Base-by-base conservation (phyloP, 1,284 basidiomycete genomes). In the Ganoderma lingzhi region DNA sequence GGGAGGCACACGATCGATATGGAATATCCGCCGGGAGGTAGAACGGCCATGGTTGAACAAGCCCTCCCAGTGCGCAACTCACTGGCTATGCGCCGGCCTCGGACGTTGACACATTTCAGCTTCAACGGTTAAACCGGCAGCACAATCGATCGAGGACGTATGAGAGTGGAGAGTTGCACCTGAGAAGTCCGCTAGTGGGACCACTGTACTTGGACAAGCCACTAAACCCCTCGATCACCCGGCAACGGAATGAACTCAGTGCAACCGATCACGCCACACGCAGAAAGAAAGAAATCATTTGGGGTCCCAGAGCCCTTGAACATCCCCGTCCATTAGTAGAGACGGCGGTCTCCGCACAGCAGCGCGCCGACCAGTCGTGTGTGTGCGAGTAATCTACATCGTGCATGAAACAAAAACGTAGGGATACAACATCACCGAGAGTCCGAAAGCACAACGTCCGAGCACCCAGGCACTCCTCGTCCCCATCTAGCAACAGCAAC, bases 291-390 rank as follows among this genome's bases (percentile, higher is more conserved):
- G 19, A 39, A n/a, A 32, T 58, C 32, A 17, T 58, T 58, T 56
- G 64, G 64, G 68, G 64, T 67, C 63, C 69, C 63, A 67, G 65
- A 67, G 59, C 66, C 69, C 64, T 55, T 42, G 59, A 60, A 65
- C 56, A 30, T 28, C 60, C 60, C 69, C 71, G 60, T 70, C 69
- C 63, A 70, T 70, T 70, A 61, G 23, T 70, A 53, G 10, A 67
- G 65, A 69, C 67, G 67, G 65, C 65, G 61, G 70, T 65, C 71
- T 70, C 69, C 67, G 71, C 71, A 73, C 71, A 70, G 71, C 69
- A 70, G 67, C 69, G 71, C 69, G 67, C 69, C 71, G 71, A 73
- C 71, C 62, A 45, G 62, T 51, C 59, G 62, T 58, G 62, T 58
- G 62, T 58, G 60, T 42, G 67, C 48, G 28, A 23, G 48, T 72